phyloP scores from a whole-genome alignment of 345 rosid species.

The Hypericum androsaemum region DNA sequence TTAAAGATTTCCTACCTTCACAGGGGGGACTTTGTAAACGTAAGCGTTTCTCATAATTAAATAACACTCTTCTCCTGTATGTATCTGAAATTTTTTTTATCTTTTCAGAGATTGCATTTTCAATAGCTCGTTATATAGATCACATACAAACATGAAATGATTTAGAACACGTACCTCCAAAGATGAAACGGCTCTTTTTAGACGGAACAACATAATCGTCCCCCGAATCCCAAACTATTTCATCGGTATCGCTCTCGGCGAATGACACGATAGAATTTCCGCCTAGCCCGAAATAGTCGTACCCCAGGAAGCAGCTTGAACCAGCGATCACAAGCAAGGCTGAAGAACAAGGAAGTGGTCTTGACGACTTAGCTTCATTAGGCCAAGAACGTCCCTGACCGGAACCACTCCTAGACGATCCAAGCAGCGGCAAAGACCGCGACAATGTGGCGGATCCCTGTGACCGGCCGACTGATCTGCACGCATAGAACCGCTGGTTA shows the following conservation, averaged over 20 bases:
- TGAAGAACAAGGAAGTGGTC: conserved; percentile 15
- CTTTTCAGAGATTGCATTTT: background rate
- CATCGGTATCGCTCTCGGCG: conserved; percentile 14
- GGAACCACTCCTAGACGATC: conserved; percentile 9
- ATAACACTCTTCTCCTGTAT: conserved; percentile 23
- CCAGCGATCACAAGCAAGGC: conserved; percentile 22
- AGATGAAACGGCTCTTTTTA: conserved; percentile 9
- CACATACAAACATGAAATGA: background rate
- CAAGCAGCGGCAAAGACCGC: background rate
- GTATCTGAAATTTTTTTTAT: conserved; percentile 8
- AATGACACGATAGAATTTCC: conserved; percentile 18
- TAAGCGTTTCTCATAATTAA: conserved; percentile 22
- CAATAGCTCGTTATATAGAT: background rate
- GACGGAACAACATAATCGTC: conserved; percentile 14
- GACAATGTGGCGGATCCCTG: conserved; percentile 3
- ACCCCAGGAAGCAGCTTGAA: conserved; percentile 28
- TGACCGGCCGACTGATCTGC: background rate
- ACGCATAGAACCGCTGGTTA: no score
- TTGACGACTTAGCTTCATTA: conserved; percentile 7
- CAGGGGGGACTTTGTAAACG: conserved; percentile 19
- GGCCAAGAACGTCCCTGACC: conserved; percentile 1
- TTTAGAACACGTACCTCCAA: no score
- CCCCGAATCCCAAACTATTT: background rate
- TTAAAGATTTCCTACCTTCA: conserved; percentile 8
- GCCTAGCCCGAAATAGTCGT: conserved; percentile 7